These are phyloP conservation scores for Musa balbisiana DNA, from an alignment of 202 grass and related monocot species.

Conservation along the genomic window DNA sequence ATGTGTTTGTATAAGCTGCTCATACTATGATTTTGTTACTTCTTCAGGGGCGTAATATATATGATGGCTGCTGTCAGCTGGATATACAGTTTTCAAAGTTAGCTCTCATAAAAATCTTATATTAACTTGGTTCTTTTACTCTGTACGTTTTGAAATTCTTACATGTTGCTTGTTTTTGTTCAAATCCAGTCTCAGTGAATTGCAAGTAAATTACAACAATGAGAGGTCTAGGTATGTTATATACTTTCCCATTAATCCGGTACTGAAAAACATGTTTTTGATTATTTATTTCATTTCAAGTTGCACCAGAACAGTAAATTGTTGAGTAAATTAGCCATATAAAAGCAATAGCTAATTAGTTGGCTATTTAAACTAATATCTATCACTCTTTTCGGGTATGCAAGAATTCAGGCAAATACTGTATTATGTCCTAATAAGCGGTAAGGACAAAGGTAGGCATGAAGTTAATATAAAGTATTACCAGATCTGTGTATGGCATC, in stretches of 20 bases:
- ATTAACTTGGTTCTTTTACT: conserved; percentile 9
- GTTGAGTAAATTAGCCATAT: neutral
- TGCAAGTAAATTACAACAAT: conserved; percentile 88
- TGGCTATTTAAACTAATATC: neutral
- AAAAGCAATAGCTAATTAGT: neutral
- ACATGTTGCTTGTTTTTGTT: conserved; percentile 21
- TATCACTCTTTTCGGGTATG: neutral
- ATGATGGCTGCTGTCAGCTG: conserved; percentile 99
- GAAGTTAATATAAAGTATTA: neutral
- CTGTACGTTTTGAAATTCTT: conserved; percentile 4
- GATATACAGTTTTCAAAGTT: conserved; percentile 91
- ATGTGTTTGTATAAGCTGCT: neutral
- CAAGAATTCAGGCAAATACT: neutral
- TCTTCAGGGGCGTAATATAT: conserved; percentile 79
- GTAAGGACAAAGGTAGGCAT: neutral
- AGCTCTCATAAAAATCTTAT: conserved; percentile 5
- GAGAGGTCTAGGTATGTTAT: conserved; percentile 64
- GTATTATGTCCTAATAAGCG: neutral
- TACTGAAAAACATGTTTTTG: neutral
- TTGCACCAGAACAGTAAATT: neutral
- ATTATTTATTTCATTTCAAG: neutral
- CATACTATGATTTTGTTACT: neutral
- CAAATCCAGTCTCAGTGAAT: conserved; percentile 56
- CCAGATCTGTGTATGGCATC: neutral
- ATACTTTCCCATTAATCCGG: no score